Evolutionary conservation across 805 yeast genomes (phyloP), one percentile per base, ranked within the genome.

Genomic region (Metschnikowia chrysomelidarum): DNA sequence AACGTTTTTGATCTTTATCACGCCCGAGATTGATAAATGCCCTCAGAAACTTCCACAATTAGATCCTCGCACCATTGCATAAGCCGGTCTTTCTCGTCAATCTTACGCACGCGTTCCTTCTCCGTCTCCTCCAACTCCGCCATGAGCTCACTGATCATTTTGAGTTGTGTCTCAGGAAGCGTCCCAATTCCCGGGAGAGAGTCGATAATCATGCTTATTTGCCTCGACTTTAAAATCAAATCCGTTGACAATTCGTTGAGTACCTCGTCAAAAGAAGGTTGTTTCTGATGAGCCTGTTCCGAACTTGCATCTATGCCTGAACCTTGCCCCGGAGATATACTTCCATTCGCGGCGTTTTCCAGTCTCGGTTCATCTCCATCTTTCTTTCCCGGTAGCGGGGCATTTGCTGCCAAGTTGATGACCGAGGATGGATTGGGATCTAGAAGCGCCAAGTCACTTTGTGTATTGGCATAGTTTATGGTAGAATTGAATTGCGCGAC

Each of bases 131-230:
- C 68, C 36, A 89, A 61, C 46, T 85, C 86, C 28, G 57, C 55
- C 31, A 85, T 82, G 30, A 93, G 63, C 10, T 65, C 67, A 32
- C 72, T 74, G 12, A 91, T 84, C 40, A 73, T 71, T 18, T 64
- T 60, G 55, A 88, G 56, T 59, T 89, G 98, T 36, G 77, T 81
- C 28, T 71, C 75, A 16, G 85, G 83, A 2, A 89, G 77, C 1
- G 83, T 89, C 7, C 94, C 96, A 2, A 87, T 86, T 9, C 97
- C 98, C 0, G 98, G 98, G 27, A 91, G 65, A 2, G 95, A 78
- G 53, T 86, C 94, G 24, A 91, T 88, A 18, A 91, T 74, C 51
- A 85, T 80, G 24, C 86, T 75, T 11, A 91, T 84, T 57, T 93
- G 98, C 49, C 94, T 75, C 4, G 94, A 77, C 53, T 89, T 89